Percentiles rank a stretch among this genome's conserved stretches.
phyloP scores from a whole-genome alignment of 371 early-diverging fungal species.

The Mucor sp. region DNA sequence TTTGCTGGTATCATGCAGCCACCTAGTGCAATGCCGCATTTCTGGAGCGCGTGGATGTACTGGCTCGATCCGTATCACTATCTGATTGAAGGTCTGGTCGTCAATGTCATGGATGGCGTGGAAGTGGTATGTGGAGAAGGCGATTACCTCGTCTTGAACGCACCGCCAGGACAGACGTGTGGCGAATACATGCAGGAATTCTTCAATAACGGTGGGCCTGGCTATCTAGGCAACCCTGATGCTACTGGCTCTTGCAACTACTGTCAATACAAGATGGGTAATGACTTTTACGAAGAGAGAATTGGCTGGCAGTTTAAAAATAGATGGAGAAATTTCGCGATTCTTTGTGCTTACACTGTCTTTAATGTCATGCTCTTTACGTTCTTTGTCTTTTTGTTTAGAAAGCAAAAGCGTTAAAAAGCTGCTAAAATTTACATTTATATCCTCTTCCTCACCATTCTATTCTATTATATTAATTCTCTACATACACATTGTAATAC shows the following conservation, averaged over 20 bases:
- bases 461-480: too few relatives aligned
- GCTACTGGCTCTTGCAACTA: conserved; percentile 61
- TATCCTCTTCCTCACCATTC: background rate
- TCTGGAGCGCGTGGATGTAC: conserved; percentile 83
- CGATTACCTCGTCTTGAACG: conserved; percentile 55
- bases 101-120: conserved; percentile 63
- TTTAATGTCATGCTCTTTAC: conserved; percentile 54
- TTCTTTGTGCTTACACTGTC: conserved; percentile 56
- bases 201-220: conserved; percentile 42
- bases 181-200: conserved; percentile 60
- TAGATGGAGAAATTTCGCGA: conserved; percentile 73
- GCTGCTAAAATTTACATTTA: background rate
- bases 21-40: conserved; percentile 63
- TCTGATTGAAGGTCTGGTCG: conserved; percentile 71
- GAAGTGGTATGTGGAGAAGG: conserved; percentile 48
- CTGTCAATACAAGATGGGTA: conserved; percentile 62
- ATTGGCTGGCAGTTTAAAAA: conserved; percentile 65
- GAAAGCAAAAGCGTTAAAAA: conserved; percentile 25
- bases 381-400: conserved; percentile 45
- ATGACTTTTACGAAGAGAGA: conserved; percentile 50
- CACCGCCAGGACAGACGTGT: conserved; percentile 69
- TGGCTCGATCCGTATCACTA: too few relatives aligned
- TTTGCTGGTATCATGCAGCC: conserved; percentile 77
- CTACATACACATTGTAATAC: too few relatives aligned
- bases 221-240: conserved; percentile 57